These are phyloP conservation scores for Ogataea polymorpha DNA, from an alignment of 805 yeast genomes.

Conservation along the genomic window DNA sequence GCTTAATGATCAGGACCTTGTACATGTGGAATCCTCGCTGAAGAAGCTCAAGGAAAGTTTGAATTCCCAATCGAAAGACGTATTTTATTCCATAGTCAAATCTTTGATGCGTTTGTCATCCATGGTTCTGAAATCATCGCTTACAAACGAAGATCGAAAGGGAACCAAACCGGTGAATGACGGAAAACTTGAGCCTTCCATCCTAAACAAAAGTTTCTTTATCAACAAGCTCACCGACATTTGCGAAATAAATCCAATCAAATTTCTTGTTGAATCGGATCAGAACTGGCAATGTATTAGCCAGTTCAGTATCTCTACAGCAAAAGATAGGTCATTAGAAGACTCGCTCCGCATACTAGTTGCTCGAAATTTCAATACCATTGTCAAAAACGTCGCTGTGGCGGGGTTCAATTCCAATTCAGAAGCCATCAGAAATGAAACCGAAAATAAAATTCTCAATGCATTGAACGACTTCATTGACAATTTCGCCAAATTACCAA, in stretches of 20 bases:
- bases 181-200: conserved; percentile 37
- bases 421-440: conserved; percentile 17
- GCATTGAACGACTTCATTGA: conserved; percentile 46
- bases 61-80: conserved; percentile 45
- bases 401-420: conserved; percentile 35
- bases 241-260: conserved; percentile 46
- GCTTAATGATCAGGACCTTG: conserved; percentile 44
- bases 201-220: conserved; percentile 54
- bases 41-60: conserved; percentile 65
- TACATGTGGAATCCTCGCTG: conserved; percentile 52
- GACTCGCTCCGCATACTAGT: conserved; percentile 47
- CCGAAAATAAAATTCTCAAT: conserved; percentile 47
- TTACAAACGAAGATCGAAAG: conserved; percentile 6
- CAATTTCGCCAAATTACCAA: conserved; percentile 36
- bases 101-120: conserved; percentile 46
- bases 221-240: conserved; percentile 52
- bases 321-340: conserved; percentile 40
- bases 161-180: conserved; percentile 22
- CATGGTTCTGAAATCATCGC: conserved; percentile 15
- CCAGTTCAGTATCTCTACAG: conserved; percentile 44
- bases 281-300: conserved; percentile 47
- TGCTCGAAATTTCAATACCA: conserved; percentile 49
- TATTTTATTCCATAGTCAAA: conserved; percentile 47
- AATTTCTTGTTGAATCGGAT: conserved; percentile 44
- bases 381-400: conserved; percentile 41